phyloP scores from a whole-genome alignment of 75 land plant species.

The Adiantum capillusveneris region DNA sequence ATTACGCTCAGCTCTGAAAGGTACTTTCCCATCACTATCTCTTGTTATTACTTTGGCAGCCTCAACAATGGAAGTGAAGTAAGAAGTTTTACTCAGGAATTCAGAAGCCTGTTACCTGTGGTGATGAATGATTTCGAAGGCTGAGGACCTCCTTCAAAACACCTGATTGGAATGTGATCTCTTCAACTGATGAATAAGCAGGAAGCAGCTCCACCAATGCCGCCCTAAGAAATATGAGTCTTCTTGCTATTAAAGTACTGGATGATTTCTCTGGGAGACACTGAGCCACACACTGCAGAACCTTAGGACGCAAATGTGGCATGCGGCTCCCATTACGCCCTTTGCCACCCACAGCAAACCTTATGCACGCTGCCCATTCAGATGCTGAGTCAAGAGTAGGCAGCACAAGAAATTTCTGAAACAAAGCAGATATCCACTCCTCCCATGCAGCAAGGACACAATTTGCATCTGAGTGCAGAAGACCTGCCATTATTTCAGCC shows the following conservation, averaged over 20 bases:
- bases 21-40: no score
- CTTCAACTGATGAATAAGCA: constrained; percentile 39
- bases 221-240: constrained; percentile 66
- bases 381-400: constrained; percentile 73
- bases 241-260: constrained; percentile 66
- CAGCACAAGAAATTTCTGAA: constrained; percentile 53
- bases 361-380: constrained; percentile 93
- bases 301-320: constrained; percentile 61
- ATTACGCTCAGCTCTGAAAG: not conserved
- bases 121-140: constrained; percentile 71
- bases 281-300: constrained; percentile 61
- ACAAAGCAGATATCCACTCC: constrained; percentile 50
- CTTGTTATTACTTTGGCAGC: no score
- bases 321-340: constrained; percentile 61
- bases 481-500: constrained; percentile 87
- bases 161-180: constrained; percentile 43
- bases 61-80: no score
- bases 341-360: constrained; percentile 92
- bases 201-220: constrained; percentile 70
- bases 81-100: not conserved
- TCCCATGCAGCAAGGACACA: constrained; percentile 68
- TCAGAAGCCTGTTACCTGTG: constrained; percentile 46
- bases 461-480: constrained; percentile 79
- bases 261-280: constrained; percentile 56
- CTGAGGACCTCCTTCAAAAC: constrained; percentile 61